Evolutionary conservation across 257 asterid species (phyloP), one percentile per base, ranked within the genome.

Genomic region (Solanum sitiens): DNA sequence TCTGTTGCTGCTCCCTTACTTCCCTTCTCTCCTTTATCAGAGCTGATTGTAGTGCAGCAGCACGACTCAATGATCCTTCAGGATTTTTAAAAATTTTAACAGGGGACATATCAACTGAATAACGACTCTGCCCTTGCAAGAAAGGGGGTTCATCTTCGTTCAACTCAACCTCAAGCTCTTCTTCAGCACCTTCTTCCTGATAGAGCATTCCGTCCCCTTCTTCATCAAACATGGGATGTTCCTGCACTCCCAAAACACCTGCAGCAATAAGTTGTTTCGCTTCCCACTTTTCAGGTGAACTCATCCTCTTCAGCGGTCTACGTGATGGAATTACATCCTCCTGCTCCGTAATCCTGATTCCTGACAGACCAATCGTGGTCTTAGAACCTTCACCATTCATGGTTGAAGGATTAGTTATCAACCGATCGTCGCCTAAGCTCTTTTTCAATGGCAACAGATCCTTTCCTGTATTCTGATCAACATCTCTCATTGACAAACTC

Each of bases 221-320:
- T 14, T 96, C 98, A 84, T 96, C 98, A 89, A 91, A 96, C 94
- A 93, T 92, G 6, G 98, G 98, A 86, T 90, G 88, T 45, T 96
- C 99, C 88, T 93, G 93, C 40, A 92, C 87, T 20, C 96, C 91
- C 94, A 96, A 87, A 89, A 95, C 98, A 42, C 98, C 98, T 21
- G 98, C 91, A 87, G 98, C 98, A 86, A 95, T 93, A 68, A 96
- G 93, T 70, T 96, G 98, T 89, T 96, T 93, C 10, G 98, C 98
- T 91, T 96, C 99, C 99, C 99, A 96, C 80, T 87, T 91, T 94
- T 96, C 98, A 8, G 99, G 99, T 23, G 99, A 96, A 89, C 99
- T 96, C 99, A 95, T 95, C 91, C 92, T 91, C 92, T 95, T 96
- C 88, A 96, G 88, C 0, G 98, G 98, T 79, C 99, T 92, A 37